phyloP scores from a whole-genome alignment of 176 grass and related monocot genomes.

The Melocanna baccifera region DNA sequence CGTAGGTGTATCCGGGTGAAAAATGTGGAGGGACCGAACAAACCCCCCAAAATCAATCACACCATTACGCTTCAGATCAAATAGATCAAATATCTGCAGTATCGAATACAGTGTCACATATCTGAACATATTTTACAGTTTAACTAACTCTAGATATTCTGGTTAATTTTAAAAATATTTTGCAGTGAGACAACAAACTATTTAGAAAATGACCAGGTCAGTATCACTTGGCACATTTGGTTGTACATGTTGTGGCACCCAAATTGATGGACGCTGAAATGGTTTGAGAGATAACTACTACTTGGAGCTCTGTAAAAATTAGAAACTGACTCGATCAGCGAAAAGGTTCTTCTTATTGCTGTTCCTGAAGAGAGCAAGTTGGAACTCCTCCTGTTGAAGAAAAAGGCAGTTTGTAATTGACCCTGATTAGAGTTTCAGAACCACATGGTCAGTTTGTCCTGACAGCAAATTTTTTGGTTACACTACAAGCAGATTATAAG shows the following conservation, averaged over 20 bases:
- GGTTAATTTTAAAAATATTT: neutral
- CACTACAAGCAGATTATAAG: neutral
- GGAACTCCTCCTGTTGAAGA: constrained; percentile 68
- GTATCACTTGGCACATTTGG: neutral
- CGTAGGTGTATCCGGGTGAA: constrained; percentile 68
- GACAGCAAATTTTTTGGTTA: neutral
- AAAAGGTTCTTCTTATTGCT: constrained; percentile 65
- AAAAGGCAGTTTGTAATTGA: neutral
- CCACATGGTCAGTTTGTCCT: neutral
- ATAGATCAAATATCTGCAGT: constrained; percentile 89
- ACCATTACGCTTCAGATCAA: constrained; percentile 72
- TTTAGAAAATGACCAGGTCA: neutral
- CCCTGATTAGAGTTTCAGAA: neutral
- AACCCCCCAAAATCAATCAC: constrained; percentile 87
- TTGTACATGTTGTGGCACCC: neutral
- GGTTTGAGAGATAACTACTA: neutral
- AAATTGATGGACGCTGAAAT: neutral
- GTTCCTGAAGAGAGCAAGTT: constrained; percentile 80
- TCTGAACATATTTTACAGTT: neutral
- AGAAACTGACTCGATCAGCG: constrained; percentile 59
- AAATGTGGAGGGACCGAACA: constrained; percentile 71
- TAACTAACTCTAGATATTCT: neutral
- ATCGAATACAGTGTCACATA: neutral
- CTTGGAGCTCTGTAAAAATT: neutral
- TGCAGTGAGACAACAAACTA: neutral